These are phyloP conservation scores for Tricholoma furcatifolium DNA, from an alignment of 768 basidiomycete species.

Conservation along the genomic window DNA sequence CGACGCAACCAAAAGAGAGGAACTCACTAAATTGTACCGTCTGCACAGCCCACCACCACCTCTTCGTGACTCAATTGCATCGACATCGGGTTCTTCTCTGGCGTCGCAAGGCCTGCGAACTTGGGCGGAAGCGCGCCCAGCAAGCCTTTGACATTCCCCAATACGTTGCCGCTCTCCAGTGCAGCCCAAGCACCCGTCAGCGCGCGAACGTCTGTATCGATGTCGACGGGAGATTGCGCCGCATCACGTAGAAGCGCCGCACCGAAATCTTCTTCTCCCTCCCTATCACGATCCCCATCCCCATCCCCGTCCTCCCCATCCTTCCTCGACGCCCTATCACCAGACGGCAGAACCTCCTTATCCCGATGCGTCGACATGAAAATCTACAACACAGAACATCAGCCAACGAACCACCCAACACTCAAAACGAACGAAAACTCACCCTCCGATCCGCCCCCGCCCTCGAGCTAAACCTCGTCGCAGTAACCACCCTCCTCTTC, in stretches of 20 bases:
- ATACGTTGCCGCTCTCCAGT: conserved; percentile 39
- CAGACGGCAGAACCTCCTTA: conserved; percentile 30
- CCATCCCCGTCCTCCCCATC: conserved; percentile 19
- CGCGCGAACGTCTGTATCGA: conserved; percentile 64
- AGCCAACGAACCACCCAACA: neutral
- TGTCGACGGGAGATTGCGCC: conserved; percentile 43
- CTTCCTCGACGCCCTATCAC: conserved; percentile 19
- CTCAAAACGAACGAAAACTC: conserved; percentile 23
- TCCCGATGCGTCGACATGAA: conserved; percentile 82
- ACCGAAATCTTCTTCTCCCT: conserved; percentile 7
- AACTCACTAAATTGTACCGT: conserved; percentile 83
- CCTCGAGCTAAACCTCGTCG: conserved; percentile 84
- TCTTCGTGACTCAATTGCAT: conserved; percentile 91
- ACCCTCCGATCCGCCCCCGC: conserved; percentile 82
- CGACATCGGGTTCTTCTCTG: conserved; percentile 94
- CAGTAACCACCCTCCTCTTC: conserved; percentile 83
- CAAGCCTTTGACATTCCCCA: conserved; percentile 52
- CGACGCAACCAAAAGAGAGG: conserved; percentile 43
- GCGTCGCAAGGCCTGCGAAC: conserved; percentile 77
- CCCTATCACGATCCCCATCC: conserved; percentile 25
- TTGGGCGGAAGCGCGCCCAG: conserved; percentile 62
- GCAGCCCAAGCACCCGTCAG: conserved; percentile 77
- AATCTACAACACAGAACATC: conserved; percentile 57
- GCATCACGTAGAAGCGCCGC: conserved; percentile 18
- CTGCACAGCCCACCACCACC: conserved; percentile 88